Evolutionary conservation across 495 filamentous ascomycete species (phyloP).

Genomic region (Neurospora discreta): DNA sequence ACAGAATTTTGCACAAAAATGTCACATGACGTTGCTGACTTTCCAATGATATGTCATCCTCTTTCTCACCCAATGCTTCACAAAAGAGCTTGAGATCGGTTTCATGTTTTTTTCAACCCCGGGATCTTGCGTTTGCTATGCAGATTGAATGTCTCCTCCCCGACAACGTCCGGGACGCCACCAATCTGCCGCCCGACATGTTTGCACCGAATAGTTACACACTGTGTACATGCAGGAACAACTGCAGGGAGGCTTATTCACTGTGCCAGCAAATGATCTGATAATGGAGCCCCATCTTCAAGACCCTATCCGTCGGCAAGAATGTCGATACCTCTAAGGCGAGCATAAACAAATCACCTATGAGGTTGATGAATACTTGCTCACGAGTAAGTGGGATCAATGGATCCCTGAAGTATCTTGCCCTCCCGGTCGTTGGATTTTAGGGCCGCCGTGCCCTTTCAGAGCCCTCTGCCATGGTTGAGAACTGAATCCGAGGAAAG

Average conservation of each 20-base stretch:
- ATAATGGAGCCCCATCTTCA: neutral
- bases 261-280: neutral
- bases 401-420: neutral
- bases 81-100: neutral
- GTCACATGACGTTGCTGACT: neutral
- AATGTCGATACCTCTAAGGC: neutral
- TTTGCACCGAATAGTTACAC: neutral
- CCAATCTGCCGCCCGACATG: neutral
- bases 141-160: neutral
- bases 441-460: neutral
- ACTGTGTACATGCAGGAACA: neutral
- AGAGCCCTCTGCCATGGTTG: neutral
- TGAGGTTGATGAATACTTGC: neutral
- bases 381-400: neutral
- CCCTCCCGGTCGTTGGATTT: neutral
- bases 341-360: neutral
- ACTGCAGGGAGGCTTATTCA: neutral
- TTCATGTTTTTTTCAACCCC: neutral
- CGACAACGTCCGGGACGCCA: neutral
- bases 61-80: neutral
- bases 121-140: neutral
- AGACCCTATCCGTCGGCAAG: neutral
- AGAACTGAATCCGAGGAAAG: neutral
- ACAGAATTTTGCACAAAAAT: neutral
- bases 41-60: neutral